Base-by-base conservation (phyloP, 228 moss, liverwort and hornwort genomes). In the Sphagnum fallax region DNA sequence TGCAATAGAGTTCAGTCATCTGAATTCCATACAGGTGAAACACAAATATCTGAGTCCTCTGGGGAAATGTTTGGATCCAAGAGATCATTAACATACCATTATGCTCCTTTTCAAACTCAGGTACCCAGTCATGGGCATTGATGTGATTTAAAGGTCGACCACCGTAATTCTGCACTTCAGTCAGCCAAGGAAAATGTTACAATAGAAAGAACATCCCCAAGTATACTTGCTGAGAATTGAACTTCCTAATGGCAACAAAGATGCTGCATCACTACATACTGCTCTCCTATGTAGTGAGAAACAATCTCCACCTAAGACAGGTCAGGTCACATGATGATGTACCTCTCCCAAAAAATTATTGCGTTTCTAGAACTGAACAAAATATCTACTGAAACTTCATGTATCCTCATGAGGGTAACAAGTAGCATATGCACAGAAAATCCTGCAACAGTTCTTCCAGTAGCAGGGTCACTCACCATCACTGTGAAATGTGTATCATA, bases 401-500 rank as follows among this genome's bases (percentile, higher is more conserved):
- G 32, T 32, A 32, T 32, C 32, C 32, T 32, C 32, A 32, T 32
- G 32, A 32, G 32, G 32, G 32, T 32, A 32, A 1, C 32, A 32
- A 32, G 32, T 32, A 32, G 32, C 2, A 32, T 32, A 32, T 32
- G 32, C 32, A 32, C 32, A 32, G 32, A 32, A 32, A 32, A 32
- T 32, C 32, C 32, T 32, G 32, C 2, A 32, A 32, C 32, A 32
- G 32, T 32, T 32, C 32, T 32, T 32, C 32, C 2, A 3, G 32
- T 32, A 32, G 32, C 32, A 32, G 32, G 32, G 55, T 55, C 48
- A 62, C 74, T 76, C 73, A 98, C 94, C 98, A 98, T 98, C 13
- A 98, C 98, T 61, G 98, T 98, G 69, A 98, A 98, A 83, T 98
- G 98, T 48, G 98, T 98, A 71, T 98, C 98, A 62, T 90, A 98